Conservation (phyloP, 352 stramenopile species). For the Pythium pectinolyticum region DNA sequence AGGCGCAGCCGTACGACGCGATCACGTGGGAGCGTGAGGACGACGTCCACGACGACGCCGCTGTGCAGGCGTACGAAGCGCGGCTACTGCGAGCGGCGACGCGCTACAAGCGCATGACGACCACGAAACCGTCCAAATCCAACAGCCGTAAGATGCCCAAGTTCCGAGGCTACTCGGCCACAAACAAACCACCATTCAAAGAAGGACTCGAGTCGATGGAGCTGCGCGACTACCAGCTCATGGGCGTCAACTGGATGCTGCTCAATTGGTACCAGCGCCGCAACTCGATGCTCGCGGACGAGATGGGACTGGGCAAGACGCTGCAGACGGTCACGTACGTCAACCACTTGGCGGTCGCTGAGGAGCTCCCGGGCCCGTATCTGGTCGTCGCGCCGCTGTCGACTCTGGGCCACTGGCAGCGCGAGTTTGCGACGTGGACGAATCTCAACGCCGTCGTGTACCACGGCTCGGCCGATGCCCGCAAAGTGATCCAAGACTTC, state of each 20-base stretch:
- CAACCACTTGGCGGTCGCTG: constrained; percentile 95
- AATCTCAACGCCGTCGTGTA: constrained; percentile 99
- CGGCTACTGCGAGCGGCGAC: constrained; percentile 52
- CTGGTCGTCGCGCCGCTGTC: constrained; percentile 98
- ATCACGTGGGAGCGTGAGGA: constrained; percentile 98
- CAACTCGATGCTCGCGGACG: constrained; percentile 98
- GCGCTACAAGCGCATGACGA: constrained; percentile 52
- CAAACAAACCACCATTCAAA: constrained; percentile 58
- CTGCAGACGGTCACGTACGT: constrained; percentile 95
- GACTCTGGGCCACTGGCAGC: constrained; percentile 98
- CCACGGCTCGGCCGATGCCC: constrained; percentile 91
- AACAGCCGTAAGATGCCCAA: constrained; percentile 54
- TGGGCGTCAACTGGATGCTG: constrained; percentile 99
- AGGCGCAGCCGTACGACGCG: constrained; percentile 95
- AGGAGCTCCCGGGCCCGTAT: constrained; percentile 95
- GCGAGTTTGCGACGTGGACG: constrained; percentile 95
- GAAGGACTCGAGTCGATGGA: constrained; percentile 57
- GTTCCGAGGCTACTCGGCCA: constrained; percentile 70
- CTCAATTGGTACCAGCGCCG: constrained; percentile 98
- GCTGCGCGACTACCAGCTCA: constrained; percentile 98
- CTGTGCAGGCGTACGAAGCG: constrained; percentile 79
- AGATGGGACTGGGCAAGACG: constrained; percentile 98
- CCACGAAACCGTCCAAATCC: constrained; percentile 16
- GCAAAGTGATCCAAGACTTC: constrained; percentile 91
- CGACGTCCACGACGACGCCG: constrained; percentile 91